Evolutionary conservation across 2,329 filamentous ascomycete species (phyloP), one percentile per base, ranked within the genome.

Genomic region (Zasmidium angulare): DNA sequence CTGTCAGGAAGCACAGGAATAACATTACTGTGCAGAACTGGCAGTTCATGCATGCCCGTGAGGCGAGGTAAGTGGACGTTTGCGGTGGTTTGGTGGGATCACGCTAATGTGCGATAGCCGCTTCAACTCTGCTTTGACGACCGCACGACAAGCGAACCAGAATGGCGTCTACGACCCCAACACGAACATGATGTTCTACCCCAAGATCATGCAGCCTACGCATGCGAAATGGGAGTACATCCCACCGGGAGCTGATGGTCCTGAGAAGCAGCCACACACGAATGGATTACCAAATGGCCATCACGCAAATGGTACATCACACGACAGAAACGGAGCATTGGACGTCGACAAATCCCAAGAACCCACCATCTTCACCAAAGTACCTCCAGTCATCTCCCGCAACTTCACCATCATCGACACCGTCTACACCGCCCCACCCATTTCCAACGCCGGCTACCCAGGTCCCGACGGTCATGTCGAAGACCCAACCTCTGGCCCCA

Each of bases 11-110:
- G 79, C 85, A 89, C 66, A 89, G 89, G 68, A 89, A 96, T 43
- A 89, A 92, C 60, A 89, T 98, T 60, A 98, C 93, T 55, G 91
- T 96, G 68, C 86, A 89, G 58, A 99, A 98, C 74, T 99, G 95
- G 95, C 95, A 96, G 84, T 81, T 95, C 58, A 92, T 98, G 77
- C 95, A 99, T 76, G 92, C 93, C 24, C 86, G 90, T 53, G 91
- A 93, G 74, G 91, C 93, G 57, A 93, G 89, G 92, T 96, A 82
- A 69, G 82, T 77, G 10, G 17, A 21, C 19, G 20, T 40, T 40
- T 21, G 6, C 46, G n/a, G 31, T 26, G 21, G 24, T 53, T 22
- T n/a, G n/a, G 26, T n/a, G 9, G 20, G 29, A 24, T 3, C 20
- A 54, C 20, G 23, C 59, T 61, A 47, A 61, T 50, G 50, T 23